phyloP scores from a whole-genome alignment of 2,329 filamentous ascomycete species.

The Neofusicoccum kwambonambiense region DNA sequence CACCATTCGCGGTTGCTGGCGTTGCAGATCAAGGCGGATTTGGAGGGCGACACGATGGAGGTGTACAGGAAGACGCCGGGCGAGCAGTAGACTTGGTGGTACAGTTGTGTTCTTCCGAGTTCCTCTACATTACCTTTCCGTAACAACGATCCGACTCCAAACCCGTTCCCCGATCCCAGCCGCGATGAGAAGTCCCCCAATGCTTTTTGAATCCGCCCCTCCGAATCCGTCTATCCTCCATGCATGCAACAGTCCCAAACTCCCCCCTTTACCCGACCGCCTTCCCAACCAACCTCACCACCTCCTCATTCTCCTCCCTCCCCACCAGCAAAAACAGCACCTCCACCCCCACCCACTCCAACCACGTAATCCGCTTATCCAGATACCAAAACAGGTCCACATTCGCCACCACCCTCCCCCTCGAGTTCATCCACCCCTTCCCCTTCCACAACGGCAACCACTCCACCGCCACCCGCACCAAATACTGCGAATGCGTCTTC shows the following conservation, averaged over 20 bases:
- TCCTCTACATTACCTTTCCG: not conserved
- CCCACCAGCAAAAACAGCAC: conserved; percentile 2
- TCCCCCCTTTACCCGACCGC: not conserved
- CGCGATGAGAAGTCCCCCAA: too few relatives aligned
- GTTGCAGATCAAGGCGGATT: conserved; percentile 46
- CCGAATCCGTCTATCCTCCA: too few relatives aligned
- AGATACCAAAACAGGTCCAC: conserved; percentile 3
- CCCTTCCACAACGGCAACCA: not conserved
- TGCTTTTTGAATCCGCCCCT: not conserved
- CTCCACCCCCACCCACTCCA: conserved; percentile 2
- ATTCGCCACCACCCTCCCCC: not conserved
- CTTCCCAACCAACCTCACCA: not conserved
- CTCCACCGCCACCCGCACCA: not conserved
- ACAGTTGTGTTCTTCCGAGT: not conserved
- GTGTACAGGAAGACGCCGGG: conserved; percentile 17
- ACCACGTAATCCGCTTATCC: conserved; percentile 3
- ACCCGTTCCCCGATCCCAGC: too few relatives aligned
- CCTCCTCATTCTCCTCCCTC: conserved; percentile 2
- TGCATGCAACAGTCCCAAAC: not conserved
- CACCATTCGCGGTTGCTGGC: conserved; percentile 51
- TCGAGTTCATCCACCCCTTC: conserved; percentile 1
- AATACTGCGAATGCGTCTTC: conserved; percentile 1
- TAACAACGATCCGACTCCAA: not conserved
- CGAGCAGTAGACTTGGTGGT: not conserved
- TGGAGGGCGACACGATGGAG: conserved; percentile 27